Evolutionary conservation across 148 eudicot genomes (phyloP), one percentile per base, ranked within the genome.

Genomic region (Rhododendron henanense): DNA sequence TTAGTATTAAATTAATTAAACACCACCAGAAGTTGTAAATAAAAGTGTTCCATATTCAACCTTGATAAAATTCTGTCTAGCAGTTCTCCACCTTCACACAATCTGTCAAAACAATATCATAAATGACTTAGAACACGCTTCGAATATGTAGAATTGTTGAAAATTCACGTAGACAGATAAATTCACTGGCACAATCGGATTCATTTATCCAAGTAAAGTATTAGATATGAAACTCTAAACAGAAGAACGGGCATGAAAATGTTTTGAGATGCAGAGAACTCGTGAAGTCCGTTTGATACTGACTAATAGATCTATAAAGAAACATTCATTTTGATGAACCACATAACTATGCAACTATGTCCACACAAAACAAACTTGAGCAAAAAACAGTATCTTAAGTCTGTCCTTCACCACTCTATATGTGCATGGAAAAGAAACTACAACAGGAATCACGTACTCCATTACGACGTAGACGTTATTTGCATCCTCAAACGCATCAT

Each of bases 51-150:
- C 77, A 1, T 3, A 21, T 81, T n/a, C 85, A 93, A 97, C 99
- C 98, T 96, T 80, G 96, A 92, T 89, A 97, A 88, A 85, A 97
- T 97, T 86, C 96, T 92, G 87, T 97, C 99, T 65, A 97, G 90
- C 75, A 97, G 88, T 89, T 97, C 99, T 45, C 99, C 99, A n/a
- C 99, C 99, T 92, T 97, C 99, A 87, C 99, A 97, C 89, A 97
- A 92, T 81, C 99, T 97, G 93, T 88, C 63, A 74, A 84, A 57
- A 83, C 57, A 74, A 78, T 59, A 77, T 61, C 61, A 23, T 78
- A 23, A 67, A 85, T 39, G 2, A 39, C 41, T 87, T 37, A 82
- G 63, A 35, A 45, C 45, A 25, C 1, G 18, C 21, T 67, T 53
- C 16, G 5, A 63, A 45, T 6, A 53, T 53, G 15, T 55, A 35